These are phyloP conservation scores for Megacollybia marginata DNA, from an alignment of 768 basidiomycete genomes.

Conservation along the genomic window DNA sequence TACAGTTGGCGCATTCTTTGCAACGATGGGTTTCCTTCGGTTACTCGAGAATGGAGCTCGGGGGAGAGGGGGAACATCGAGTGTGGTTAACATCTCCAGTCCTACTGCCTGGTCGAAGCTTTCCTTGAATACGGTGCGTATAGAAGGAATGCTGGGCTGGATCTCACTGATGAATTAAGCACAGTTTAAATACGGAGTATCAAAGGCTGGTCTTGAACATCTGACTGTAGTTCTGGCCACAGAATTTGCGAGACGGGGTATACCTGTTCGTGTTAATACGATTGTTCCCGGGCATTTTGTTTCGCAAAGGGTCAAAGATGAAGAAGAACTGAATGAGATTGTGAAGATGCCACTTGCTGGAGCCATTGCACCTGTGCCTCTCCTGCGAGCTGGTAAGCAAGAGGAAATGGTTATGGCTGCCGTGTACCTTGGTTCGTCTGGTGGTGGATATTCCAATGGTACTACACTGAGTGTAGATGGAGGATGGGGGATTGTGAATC, in stretches of 20 bases:
- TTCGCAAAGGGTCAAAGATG: neutral
- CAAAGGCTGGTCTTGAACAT: neutral
- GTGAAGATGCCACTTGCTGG: neutral
- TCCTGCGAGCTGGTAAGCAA: neutral
- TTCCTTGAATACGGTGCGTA: neutral
- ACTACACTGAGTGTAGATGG: neutral
- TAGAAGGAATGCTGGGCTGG: neutral
- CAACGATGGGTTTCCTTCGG: no score
- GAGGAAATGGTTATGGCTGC: neutral
- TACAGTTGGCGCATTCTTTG: no score
- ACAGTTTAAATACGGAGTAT: neutral
- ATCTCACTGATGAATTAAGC: neutral
- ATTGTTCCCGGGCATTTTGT: neutral
- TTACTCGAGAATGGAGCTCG: no score
- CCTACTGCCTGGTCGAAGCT: neutral
- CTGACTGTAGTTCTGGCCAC: neutral
- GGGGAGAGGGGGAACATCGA: neutral
- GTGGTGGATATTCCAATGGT: neutral
- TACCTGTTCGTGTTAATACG: neutral
- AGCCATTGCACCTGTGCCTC: neutral
- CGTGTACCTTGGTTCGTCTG: neutral
- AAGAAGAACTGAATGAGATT: neutral
- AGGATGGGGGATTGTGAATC: neutral
- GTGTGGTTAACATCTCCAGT: neutral
- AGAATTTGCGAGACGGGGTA: neutral